Conservation (phyloP, 805 yeast genomes). For the Saccharomycopsis babjevae region DNA sequence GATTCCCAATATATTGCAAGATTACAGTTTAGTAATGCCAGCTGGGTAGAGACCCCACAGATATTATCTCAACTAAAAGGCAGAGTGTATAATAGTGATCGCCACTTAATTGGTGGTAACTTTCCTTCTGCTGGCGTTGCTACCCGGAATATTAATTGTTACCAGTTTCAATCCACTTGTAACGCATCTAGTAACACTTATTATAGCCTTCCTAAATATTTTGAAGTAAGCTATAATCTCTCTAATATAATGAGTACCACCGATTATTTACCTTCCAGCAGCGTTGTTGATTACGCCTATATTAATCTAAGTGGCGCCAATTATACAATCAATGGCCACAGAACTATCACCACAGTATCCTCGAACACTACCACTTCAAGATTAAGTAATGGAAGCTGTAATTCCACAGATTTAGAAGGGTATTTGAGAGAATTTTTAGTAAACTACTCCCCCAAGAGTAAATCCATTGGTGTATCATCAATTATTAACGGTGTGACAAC, state of each 20-base stretch:
- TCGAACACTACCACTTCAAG: neutral
- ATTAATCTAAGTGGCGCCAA: neutral
- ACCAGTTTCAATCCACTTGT: neutral
- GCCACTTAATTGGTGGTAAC: neutral
- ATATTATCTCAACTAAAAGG: neutral
- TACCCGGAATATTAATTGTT: neutral
- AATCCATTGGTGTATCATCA: neutral
- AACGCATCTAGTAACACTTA: neutral
- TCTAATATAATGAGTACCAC: neutral
- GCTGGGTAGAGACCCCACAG: neutral
- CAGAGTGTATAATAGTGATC: neutral
- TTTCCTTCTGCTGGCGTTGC: neutral
- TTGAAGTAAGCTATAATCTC: neutral
- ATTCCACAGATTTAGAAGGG: neutral
- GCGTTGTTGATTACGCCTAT: neutral
- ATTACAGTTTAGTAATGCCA: neutral
- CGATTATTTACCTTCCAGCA: neutral
- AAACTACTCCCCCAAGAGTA: neutral
- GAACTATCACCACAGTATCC: neutral
- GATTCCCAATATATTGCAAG: neutral
- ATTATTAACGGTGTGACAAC: neutral
- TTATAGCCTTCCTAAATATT: neutral
- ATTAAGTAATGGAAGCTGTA: neutral
- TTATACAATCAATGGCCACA: neutral
- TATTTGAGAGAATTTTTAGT: neutral